phyloP scores from a whole-genome alignment of 179 eudicot genomes.

The Spergularia azorica region DNA sequence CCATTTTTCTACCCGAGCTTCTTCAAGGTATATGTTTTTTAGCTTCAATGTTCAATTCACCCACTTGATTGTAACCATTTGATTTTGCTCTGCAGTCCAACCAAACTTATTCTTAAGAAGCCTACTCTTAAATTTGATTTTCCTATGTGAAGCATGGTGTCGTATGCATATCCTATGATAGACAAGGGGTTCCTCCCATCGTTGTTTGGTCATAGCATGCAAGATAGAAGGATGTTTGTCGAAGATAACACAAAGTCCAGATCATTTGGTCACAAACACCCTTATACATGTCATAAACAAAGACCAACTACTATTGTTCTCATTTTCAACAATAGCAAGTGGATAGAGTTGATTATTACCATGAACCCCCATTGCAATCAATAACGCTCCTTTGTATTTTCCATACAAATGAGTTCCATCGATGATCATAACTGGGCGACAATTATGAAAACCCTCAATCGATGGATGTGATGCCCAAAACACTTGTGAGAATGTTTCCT shows the following conservation, averaged over 20 bases:
- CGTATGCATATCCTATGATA: background rate
- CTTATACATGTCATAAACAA: constrained; percentile 3
- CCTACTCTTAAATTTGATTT: background rate
- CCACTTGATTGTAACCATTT: no score
- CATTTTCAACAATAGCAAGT: background rate
- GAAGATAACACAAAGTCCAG: no score
- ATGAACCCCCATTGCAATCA: background rate
- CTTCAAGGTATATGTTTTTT: no score
- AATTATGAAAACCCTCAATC: background rate
- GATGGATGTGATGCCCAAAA: background rate
- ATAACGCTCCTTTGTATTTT: background rate
- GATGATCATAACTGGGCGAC: background rate
- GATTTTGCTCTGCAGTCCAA: no score
- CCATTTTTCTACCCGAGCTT: no score
- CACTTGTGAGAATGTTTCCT: background rate
- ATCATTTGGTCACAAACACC: no score
- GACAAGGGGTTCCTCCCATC: background rate
- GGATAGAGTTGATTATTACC: constrained; percentile 11
- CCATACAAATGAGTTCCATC: constrained; percentile 18
- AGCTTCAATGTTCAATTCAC: no score
- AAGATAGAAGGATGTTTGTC: no score
- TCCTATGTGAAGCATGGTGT: background rate
- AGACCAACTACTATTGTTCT: background rate
- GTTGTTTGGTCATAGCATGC: no score
- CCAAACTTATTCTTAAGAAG: no score